These are phyloP conservation scores for Triticum timopheevii DNA, from an alignment of 176 grass and related monocot genomes.

Conservation along the genomic window DNA sequence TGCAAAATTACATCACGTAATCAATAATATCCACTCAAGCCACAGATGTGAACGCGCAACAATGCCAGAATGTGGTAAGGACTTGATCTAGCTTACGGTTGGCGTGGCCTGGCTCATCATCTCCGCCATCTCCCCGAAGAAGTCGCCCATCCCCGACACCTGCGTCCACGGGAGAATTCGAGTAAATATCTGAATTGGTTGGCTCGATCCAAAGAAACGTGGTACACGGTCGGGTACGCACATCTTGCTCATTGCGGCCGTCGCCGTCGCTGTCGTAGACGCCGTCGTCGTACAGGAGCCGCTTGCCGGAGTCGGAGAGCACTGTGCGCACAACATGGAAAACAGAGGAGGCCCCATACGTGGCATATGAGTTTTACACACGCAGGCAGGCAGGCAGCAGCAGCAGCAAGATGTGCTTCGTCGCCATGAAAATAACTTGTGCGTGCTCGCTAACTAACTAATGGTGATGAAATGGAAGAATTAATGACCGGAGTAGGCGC, in stretches of 20 bases:
- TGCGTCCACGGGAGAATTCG: background rate
- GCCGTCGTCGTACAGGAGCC: slow-evolving; percentile 87
- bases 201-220: background rate
- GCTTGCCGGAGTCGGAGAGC: slow-evolving; percentile 87
- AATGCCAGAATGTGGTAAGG: too few species aligned
- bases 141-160: slow-evolving; percentile 62
- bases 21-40: background rate
- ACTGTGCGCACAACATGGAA: slow-evolving; percentile 37
- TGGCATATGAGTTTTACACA: background rate
- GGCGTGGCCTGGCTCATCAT: slow-evolving; percentile 78
- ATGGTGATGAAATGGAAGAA: too few species aligned
- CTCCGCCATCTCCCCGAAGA: slow-evolving; percentile 73
- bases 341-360: background rate
- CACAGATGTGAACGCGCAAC: background rate
- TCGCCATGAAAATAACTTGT: background rate
- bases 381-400: too few species aligned
- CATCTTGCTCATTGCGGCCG: slow-evolving; percentile 44
- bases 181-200: background rate
- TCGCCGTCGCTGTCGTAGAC: slow-evolving; percentile 64
- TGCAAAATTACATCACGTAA: background rate
- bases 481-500: slow-evolving; percentile 64
- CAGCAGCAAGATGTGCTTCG: background rate
- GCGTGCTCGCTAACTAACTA: background rate
- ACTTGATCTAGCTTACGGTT: slow-evolving; percentile 34
- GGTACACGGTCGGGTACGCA: background rate